These are phyloP conservation scores for Cryphonectria carpinicola DNA, from an alignment of 2,329 filamentous ascomycete species.

Conservation along the genomic window DNA sequence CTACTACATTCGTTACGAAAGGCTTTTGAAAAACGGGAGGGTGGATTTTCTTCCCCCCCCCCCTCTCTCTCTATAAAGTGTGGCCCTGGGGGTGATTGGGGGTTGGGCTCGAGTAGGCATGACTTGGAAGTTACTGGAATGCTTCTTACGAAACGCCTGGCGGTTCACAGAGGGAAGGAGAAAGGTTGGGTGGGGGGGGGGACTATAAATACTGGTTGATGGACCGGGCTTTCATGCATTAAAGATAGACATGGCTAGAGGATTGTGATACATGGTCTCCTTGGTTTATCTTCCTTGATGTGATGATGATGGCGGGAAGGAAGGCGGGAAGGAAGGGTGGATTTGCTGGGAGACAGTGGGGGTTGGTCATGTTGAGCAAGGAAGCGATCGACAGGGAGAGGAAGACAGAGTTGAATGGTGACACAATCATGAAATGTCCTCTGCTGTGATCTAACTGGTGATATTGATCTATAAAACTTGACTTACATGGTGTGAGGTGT, in stretches of 20 bases:
- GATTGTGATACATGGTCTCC: slow-evolving; percentile 2
- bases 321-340: not conserved
- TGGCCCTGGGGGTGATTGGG: not conserved
- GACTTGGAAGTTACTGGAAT: not conserved
- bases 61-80: not conserved
- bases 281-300: not conserved
- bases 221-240: not conserved
- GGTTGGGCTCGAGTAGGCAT: not conserved
- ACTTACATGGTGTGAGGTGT: not conserved
- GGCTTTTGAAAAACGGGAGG: not conserved
- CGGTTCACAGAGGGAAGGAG: not conserved
- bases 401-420: not conserved
- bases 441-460: not conserved
- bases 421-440: not conserved
- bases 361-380: not conserved
- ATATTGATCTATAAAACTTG: not conserved
- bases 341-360: not conserved
- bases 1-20: slow-evolving; percentile 15
- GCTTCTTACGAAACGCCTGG: not conserved
- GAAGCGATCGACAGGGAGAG: not conserved
- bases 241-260: slow-evolving; percentile 26
- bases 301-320: not conserved
- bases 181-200: not conserved
- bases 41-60: no score
- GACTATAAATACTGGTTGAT: slow-evolving; percentile 1